phyloP scores from a whole-genome alignment of 2,329 filamentous ascomycete genomes.

The Coniochaeta sp. region DNA sequence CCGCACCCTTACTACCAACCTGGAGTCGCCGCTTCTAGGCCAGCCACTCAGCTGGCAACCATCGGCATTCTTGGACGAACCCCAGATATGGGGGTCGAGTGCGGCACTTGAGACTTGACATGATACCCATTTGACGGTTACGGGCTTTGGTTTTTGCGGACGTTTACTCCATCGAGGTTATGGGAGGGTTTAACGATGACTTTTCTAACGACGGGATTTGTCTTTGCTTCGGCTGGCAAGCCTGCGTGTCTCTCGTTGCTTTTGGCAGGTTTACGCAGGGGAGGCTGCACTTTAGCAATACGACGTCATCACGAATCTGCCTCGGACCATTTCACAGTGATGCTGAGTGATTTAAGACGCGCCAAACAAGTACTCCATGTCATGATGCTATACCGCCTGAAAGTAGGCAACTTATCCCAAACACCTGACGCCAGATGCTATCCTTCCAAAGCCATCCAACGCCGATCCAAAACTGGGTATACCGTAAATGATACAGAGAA shows the following conservation, averaged over 20 bases:
- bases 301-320: not conserved
- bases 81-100: conserved; percentile 1
- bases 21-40: not conserved
- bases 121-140: conserved; percentile 4
- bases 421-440: conserved; percentile 1
- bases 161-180: not conserved
- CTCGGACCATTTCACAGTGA: too few relatives aligned
- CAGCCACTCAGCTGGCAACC: not conserved
- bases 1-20: not conserved
- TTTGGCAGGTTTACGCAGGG: not conserved
- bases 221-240: not conserved
- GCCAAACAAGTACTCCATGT: too few relatives aligned
- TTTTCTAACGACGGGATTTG: not conserved
- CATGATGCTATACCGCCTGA: too few relatives aligned
- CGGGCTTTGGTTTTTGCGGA: not conserved
- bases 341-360: too few relatives aligned
- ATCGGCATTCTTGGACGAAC: not conserved
- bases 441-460: not conserved
- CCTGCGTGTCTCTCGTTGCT: conserved; percentile 1
- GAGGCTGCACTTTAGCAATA: not conserved
- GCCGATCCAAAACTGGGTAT: not conserved
- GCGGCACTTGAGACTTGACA: conserved; percentile 1
- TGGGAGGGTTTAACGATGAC: not conserved
- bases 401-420: too few relatives aligned
- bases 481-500: not conserved